Evolutionary conservation across 1,284 basidiomycete genomes (phyloP).

Genomic region (Rhodofomes roseus): DNA sequence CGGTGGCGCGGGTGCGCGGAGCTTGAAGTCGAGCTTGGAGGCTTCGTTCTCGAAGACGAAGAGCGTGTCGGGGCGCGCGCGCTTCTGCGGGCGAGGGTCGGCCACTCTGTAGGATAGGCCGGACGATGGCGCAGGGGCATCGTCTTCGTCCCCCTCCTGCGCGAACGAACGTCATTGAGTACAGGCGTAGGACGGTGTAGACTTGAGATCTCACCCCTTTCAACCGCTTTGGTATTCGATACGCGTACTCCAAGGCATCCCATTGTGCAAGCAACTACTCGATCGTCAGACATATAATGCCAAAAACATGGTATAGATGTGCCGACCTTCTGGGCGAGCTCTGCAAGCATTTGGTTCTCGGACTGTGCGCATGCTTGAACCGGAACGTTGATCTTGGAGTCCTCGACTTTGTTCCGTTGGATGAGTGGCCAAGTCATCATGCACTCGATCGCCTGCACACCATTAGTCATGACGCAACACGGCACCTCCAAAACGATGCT

Average conservation of each 20-base stretch:
- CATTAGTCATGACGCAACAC: background rate
- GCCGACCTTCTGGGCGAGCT: constrained; percentile 56
- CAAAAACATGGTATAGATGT: background rate
- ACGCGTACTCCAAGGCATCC: constrained; percentile 72
- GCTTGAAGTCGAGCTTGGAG: background rate
- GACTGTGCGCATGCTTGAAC: constrained; percentile 55
- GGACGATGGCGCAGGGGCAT: constrained; percentile 4
- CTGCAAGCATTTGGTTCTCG: constrained; percentile 54
- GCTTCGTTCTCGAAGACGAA: constrained; percentile 4
- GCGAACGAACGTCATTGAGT: background rate
- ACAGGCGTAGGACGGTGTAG: constrained; percentile 22
- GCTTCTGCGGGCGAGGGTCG: constrained; percentile 30
- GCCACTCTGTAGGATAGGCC: constrained; percentile 1
- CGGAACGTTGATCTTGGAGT: constrained; percentile 73
- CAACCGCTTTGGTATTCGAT: constrained; percentile 79
- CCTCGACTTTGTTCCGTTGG: constrained; percentile 91
- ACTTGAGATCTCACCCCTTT: constrained; percentile 31
- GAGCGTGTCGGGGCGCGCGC: constrained; percentile 19
- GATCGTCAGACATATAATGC: background rate
- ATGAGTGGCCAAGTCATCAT: constrained; percentile 83
- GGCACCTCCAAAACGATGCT: constrained; percentile 16
- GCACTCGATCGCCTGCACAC: constrained; percentile 63
- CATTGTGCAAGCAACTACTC: constrained; percentile 69
- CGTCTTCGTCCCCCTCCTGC: constrained; percentile 22
- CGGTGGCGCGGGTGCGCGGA: background rate